Base-by-base conservation (phyloP, 75 land plant genomes). In the Pseudotsuga menziesii region DNA sequence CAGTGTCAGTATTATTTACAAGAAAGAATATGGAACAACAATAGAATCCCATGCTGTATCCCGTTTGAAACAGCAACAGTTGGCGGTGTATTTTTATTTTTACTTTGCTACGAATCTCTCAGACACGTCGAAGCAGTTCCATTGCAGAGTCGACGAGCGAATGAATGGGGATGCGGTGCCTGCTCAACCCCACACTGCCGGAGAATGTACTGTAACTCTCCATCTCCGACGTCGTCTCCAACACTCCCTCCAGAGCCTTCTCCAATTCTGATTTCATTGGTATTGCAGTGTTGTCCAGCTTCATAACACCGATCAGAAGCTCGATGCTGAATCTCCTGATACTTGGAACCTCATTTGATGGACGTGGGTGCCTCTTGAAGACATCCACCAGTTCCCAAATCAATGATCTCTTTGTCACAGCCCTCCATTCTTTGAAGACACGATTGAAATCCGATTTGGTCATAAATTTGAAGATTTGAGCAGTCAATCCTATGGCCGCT, bases 161-260 rank as follows among this genome's bases (percentile, higher is more conserved):
- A 19, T 77, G 82, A 20, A 91, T 67, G 11, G 84, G 16, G 22
- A 22, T 44, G 12, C 71, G 58, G 58, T 89, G 87, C n/a, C 86
- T 81, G 79, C 77, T 81, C 23, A 91, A 15, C 6, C 93, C 93
- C 62, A 87, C 87, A 29, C 83, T 85, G 5, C 93, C 93, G 11
- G 74, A 72, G n/a, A 72, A 44, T n/a, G 12, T 72, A 13, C 15
- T 72, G 56, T 48, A 72, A 11, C 56, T 23, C 74, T 72, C 74
- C 56, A 72, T 22, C 25, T 72, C 74, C 27, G 56, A 72, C 74
- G 74, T 72, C 5, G 55, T 44, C n/a, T 72, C 74, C 56, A 11
- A 8, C 74, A 72, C 74, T 3, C 27, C 26, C 56, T 2, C 14
- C 27, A 72, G n/a, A 48, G 12, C 56, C 1, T 48, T 1, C 52